Evolutionary conservation across 2,329 filamentous ascomycete species (phyloP), one percentile per base, ranked within the genome.

Genomic region (Penicillium nordicum): DNA sequence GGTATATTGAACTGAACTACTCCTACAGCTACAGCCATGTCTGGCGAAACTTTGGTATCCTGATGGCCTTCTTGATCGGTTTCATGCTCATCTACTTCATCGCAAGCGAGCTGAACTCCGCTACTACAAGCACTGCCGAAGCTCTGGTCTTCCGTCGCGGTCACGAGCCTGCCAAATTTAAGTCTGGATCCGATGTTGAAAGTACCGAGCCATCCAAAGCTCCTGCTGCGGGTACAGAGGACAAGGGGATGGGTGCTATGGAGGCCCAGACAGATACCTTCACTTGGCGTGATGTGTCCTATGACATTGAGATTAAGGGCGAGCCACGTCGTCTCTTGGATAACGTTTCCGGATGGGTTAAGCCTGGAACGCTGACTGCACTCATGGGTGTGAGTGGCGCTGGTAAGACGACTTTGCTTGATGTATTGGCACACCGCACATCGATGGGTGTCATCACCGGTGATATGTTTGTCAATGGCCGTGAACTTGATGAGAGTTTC

Each of bases 351-450:
- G 92, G 92, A 30, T 96, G 90, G 89, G 91, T 96, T 53, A 93
- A 95, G 74, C 92, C 92, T 5, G 92, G 92, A 55, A 96, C 90
- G 6, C 69, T 96, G 48, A 96, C 91, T 2, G 92, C 90, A 10
- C 79, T 96, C 2, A 96, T 96, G 91, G 89, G 91, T 74, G 89
- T 92, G 5, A 92, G 88, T 29, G 91, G 92, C 55, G 92, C 92
- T 11, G 92, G 92, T 41, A 96, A 96, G 73, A 96, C 92, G 0
- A 96, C 92, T 0, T 81, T 97, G 12, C 80, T 97, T 5, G 89
- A 96, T 72, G 89, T 90, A 27, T 79, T 97, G 60, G 92, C 92
- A 21, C 88, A 88, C 57, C 86, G 92, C 67, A 88, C 87, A 9
- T 90, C 89, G 0, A 92, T 94, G 83, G 92, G 92, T 72, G 87